These are phyloP conservation scores for Alternaria infectoria DNA, from an alignment of 2,329 filamentous ascomycete genomes.

Conservation along the genomic window DNA sequence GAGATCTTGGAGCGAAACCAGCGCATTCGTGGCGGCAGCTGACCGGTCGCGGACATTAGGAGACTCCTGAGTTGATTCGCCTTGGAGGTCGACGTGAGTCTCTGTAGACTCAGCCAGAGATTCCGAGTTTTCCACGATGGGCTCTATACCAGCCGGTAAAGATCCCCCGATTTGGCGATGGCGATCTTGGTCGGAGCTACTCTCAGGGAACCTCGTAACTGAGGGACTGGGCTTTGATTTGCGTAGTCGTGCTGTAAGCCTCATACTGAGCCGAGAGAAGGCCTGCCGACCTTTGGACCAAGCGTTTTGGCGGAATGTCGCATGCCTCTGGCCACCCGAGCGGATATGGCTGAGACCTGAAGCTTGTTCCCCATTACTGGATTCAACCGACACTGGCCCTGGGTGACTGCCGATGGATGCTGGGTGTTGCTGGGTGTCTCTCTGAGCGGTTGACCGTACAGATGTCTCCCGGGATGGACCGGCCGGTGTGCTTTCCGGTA, in stretches of 20 bases:
- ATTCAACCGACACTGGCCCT: neutral
- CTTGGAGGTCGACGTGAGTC: neutral
- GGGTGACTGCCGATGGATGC: neutral
- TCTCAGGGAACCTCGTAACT: neutral
- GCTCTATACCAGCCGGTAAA: neutral
- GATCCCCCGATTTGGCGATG: neutral
- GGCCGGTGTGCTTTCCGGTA: constrained; percentile 21
- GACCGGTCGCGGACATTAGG: constrained; percentile 3
- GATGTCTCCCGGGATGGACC: constrained; percentile 18
- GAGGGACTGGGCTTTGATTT: neutral
- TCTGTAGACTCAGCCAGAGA: neutral
- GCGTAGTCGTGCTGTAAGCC: neutral
- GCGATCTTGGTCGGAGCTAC: neutral
- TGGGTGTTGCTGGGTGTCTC: neutral
- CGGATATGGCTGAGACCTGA: neutral
- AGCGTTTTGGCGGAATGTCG: neutral
- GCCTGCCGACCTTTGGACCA: neutral
- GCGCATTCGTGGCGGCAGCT: constrained; percentile 6
- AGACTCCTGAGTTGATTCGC: neutral
- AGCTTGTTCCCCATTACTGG: neutral
- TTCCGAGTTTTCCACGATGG: neutral
- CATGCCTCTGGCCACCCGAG: neutral
- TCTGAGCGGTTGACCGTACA: neutral
- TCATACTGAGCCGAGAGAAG: neutral
- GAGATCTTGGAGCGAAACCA: constrained; percentile 9